Base-by-base conservation (phyloP, 768 basidiomycete species). In the Chalciporus chontae region DNA sequence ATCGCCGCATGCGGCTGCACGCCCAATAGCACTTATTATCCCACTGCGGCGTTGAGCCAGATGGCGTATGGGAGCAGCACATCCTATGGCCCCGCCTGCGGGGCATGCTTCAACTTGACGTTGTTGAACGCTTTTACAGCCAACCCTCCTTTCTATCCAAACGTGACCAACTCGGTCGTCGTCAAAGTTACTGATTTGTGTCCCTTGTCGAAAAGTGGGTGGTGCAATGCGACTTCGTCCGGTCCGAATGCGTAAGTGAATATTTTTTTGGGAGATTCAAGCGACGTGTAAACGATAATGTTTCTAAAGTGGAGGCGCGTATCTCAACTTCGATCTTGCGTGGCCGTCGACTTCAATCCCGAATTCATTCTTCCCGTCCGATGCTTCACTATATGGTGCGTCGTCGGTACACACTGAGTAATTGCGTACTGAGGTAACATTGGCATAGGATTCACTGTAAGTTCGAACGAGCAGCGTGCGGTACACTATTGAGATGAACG, bases 151-250 rank as follows among this genome's bases (percentile, higher is more conserved):
- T 93, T 87, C 65, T 78, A 78, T 57, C 88, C 88, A 2, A 59
- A 77, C 24, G 70, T 71, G 24, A 71, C 74, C 9, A 85, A 81
- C 47, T 82, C 77, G 36, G 70, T 90, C 13, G 77, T 87, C 19
- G 71, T 92, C 44, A 93, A 93, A 68, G 69, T 93, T 37, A 90
- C 85, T 4, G 90, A 92, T 64, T 66, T 89, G 17, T 93, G 90
- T 61, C 89, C 90, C 6, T 67, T 80, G 14, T 79, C 80, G 2
- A 62, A 67, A 47, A 62, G 63, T 18, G 85, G 83, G 14, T 89
- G 83, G 87, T 92, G 90, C 58, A 80, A 77, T 34, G 90, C 79
- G 4, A 89, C 83, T 8, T 65, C 69, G 5, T 66, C 65, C 5
- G 76, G 78, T 42, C 78, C 81, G 3, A 91, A 91, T 59, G 64